These are phyloP conservation scores for Mucor mucedo DNA, from an alignment of 371 early-diverging fungal genomes.

Conservation along the genomic window DNA sequence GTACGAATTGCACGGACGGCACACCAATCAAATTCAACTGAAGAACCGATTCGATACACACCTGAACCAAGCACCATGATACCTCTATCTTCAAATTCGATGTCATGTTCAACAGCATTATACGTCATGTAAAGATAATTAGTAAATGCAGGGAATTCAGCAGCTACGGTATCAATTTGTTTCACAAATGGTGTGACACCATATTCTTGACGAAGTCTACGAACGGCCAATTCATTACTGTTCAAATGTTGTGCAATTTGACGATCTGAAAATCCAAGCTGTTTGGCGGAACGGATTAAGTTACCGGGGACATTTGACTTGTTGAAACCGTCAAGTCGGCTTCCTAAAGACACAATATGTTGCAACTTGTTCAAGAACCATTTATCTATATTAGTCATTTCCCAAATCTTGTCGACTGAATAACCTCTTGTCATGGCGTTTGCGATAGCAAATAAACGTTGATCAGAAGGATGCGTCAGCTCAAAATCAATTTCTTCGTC, in stretches of 20 bases:
- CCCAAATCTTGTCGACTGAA: conserved; percentile 84
- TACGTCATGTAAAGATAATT: conserved; percentile 97
- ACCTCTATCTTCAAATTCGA: conserved; percentile 86
- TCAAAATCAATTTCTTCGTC: conserved; percentile 76
- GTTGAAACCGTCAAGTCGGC: conserved; percentile 52
- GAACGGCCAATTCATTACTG: conserved; percentile 88
- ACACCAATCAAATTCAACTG: conserved; percentile 98
- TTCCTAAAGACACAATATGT: conserved; percentile 64
- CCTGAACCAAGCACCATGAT: conserved; percentile 95
- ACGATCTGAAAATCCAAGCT: conserved; percentile 92
- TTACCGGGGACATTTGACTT: conserved; percentile 58
- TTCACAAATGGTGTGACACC: conserved; percentile 92
- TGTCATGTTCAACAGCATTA: conserved; percentile 89
- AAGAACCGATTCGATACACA: conserved; percentile 96
- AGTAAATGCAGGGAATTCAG: conserved; percentile 94
- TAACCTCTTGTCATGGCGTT: conserved; percentile 86
- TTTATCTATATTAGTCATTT: conserved; percentile 88
- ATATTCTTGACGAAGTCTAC: conserved; percentile 77
- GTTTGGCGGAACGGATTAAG: conserved; percentile 79
- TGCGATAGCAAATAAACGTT: conserved; percentile 91
- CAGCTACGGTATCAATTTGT: conserved; percentile 97
- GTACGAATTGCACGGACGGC: conserved; percentile 92
- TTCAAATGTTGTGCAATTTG: conserved; percentile 77
- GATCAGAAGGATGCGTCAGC: conserved; percentile 84
- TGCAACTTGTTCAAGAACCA: conserved; percentile 95